Percentiles rank a stretch among this genome's conserved stretches.
Evolutionary conservation across 2,329 filamentous ascomycete species (phyloP).

Genomic region (Colletotrichum musicola): DNA sequence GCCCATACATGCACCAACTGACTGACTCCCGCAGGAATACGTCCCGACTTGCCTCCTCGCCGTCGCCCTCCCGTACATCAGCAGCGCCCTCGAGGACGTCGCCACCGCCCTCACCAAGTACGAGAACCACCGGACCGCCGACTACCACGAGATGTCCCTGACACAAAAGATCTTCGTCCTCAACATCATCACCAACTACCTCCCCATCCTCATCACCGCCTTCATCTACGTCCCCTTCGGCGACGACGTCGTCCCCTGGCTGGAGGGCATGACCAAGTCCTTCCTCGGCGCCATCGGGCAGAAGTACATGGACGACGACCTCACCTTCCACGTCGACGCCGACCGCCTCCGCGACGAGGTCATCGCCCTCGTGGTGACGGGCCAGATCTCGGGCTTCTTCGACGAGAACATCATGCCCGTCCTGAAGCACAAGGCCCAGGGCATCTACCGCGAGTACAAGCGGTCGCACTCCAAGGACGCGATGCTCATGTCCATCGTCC

Average conservation of each 20-base stretch:
- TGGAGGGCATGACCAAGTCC: conserved; percentile 70
- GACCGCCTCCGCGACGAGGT: conserved; percentile 77
- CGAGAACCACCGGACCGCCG: conserved; percentile 81
- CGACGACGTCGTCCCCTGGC: conserved; percentile 73
- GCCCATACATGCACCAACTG: not conserved
- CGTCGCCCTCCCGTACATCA: conserved; percentile 74
- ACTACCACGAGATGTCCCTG: conserved; percentile 75
- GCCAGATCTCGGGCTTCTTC: conserved; percentile 78
- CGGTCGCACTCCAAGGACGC: conserved; percentile 52
- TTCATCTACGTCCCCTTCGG: conserved; percentile 86
- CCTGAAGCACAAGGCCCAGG: conserved; percentile 70
- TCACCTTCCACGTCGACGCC: conserved; percentile 73
- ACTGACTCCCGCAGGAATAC: conserved; percentile 68
- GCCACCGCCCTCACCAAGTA: conserved; percentile 75
- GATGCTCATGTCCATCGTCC: conserved; percentile 58
- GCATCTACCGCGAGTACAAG: conserved; percentile 58
- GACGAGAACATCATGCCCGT: conserved; percentile 79
- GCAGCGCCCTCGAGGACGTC: conserved; percentile 70
- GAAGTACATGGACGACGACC: conserved; percentile 61
- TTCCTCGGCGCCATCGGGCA: conserved; percentile 58
- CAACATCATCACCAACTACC: conserved; percentile 84
- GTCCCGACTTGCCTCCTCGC: conserved; percentile 79
- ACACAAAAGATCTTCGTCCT: conserved; percentile 82
- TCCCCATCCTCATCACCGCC: conserved; percentile 80
- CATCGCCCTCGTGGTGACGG: conserved; percentile 80